Conservation (phyloP, 768 basidiomycete genomes). For the Coprinopsis strossmayeri region DNA sequence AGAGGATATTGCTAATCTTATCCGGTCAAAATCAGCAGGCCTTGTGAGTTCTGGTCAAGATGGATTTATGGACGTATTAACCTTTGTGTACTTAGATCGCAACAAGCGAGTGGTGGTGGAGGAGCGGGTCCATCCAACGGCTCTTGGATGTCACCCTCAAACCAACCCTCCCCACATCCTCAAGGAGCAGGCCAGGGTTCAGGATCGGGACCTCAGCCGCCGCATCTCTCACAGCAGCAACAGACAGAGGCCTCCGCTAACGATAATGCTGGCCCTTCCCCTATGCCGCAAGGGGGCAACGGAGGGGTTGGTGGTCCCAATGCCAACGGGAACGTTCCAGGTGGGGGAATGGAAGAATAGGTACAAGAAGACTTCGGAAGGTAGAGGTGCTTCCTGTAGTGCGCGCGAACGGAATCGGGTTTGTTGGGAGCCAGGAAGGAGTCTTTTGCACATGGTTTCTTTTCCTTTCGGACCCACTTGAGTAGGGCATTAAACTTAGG, state of each 20-base stretch:
- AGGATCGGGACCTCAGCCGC: constrained; percentile 6
- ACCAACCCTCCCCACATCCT: constrained; percentile 7
- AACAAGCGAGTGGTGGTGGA: constrained; percentile 6
- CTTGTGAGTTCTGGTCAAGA: constrained; percentile 1
- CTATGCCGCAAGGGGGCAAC: constrained; percentile 6
- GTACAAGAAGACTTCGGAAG: too few species aligned
- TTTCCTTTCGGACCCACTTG: too few species aligned
- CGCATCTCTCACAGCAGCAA: constrained; percentile 1
- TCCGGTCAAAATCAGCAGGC: constrained; percentile 5
- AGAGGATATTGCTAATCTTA: constrained; percentile 23
- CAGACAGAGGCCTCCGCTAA: neutral
- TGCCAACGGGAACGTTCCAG: neutral
- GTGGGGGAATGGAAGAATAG: neutral
- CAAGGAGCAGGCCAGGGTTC: constrained; percentile 2
- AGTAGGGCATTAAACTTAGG: too few species aligned
- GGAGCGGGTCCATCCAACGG: neutral
- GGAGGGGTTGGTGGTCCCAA: neutral
- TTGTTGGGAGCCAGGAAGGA: too few species aligned
- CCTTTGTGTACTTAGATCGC: neutral
- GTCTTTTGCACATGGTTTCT: too few species aligned
- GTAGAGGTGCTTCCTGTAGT: too few species aligned
- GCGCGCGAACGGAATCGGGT: too few species aligned
- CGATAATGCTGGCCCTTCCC: constrained; percentile 2
- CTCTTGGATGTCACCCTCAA: neutral
- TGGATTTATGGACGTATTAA: neutral